Evolutionary conservation across 768 basidiomycete species (phyloP), one percentile per base, ranked within the genome.

Genomic region (Pseudohyphozyma bogoriensis): DNA sequence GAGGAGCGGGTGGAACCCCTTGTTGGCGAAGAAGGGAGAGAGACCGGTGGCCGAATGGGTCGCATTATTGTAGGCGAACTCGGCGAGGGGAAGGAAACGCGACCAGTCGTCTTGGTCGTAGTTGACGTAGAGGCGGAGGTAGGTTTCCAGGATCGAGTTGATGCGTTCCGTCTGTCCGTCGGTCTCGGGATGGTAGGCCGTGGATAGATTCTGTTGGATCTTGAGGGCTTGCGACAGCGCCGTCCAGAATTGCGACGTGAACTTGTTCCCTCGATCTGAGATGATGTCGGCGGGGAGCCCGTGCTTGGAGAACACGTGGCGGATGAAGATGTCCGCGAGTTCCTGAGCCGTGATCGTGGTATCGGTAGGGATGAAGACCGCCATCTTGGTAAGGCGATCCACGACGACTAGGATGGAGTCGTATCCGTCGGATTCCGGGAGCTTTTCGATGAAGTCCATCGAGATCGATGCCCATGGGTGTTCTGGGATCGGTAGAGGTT

Each of bases 151-250:
- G 10, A 73, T 67, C 57, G 77, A 76, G 58, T 79, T 78, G 16
- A 74, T 63, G 2, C 71, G 56, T 55, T 80, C 77, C 0, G 76
- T 77, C 46, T 77, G 75, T 0, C 78, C 76, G 56, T 78, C 74
- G 1, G 74, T 74, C 51, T 77, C 73, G 0, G 78, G 79, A 56
- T 79, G 79, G 52, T 74, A 79, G 2, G 77, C 78, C 0, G 78
- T 79, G 10, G 72, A 74, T 0, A 74, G 62, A 33, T 72, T 73
- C 1, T 54, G 51, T 20, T 74, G 51, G 44, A 79, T 76, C 4
- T 36, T 13, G 1, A 59, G 50, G 0, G 47, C 15, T 3, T 32
- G 2, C 1, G 22, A 31, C 16, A 64, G n/a, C 4, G 36, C 20
- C 8, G 12, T 54, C 49, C 47, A 55, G 40, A 55, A 62, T 1